Base-by-base conservation (phyloP, 164 flowering plant genomes). In the Magnolia sinica region DNA sequence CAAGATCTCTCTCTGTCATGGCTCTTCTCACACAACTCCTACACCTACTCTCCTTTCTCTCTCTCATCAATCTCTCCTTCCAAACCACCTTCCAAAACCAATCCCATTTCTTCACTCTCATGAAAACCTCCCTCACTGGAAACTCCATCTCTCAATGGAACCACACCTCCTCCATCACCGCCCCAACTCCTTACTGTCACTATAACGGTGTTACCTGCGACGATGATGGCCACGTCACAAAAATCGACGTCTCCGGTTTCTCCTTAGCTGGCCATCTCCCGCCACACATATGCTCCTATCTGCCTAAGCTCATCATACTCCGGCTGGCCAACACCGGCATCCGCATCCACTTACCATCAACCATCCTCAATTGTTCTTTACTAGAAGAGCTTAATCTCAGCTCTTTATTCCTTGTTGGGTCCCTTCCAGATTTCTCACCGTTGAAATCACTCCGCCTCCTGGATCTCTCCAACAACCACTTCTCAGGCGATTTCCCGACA, bases 401-500 rank as follows among this genome's bases (percentile, higher is more conserved):
- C 55, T 31, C 2, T 4, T 6, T 84, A 14, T 73, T 69, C 64
- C 87, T 91, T 65, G 75, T 79, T 0, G 96, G 94, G 50, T 71
- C 67, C 11, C 75, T 94, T n/a, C 98, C 98, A 0, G 85, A 91
- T 78, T 84, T 96, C 19, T 88, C 94, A 0, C 79, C 84, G 0
- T 22, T 94, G 89, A 73, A 76, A 55, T 82, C 89, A 50, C 84
- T 96, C 50, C 72, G 85, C 49, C 2, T 84, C 4, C 88, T 96
- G 7, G 94, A 94, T 78, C 73, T 96, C 50, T 91, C 99, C 0
- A 85, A 82, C 81, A 94, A 91, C 73, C 51, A 4, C 61, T 91
- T 92, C 82, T 78, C 78, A 0, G 98, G 99, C 0, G 77, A 88
- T 8, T 96, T 96, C 66, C 99, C 97, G 1, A 8, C 87, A 74